Percentiles rank a stretch among this genome's conserved stretches.
Conservation (phyloP, 1,284 basidiomycete genomes). For the Phlebopus sp. region DNA sequence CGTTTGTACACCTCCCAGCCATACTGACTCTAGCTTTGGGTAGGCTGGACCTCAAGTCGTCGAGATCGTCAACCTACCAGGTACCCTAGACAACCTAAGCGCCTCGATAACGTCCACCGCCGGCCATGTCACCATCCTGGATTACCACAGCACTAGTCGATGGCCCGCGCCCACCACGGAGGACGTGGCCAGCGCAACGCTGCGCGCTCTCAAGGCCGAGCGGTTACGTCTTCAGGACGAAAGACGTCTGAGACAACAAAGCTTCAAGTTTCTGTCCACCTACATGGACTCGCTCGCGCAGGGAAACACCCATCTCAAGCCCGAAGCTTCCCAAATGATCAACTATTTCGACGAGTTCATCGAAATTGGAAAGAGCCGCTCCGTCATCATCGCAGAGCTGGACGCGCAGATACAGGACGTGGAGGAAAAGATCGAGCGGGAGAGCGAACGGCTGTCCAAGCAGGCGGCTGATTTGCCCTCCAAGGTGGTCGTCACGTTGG, state of each 20-base stretch:
- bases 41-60: conserved; percentile 18
- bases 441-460: conserved; percentile 10
- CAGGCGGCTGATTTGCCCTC: conserved; percentile 1
- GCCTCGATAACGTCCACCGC: conserved; percentile 15
- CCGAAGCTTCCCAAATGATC: conserved; percentile 15
- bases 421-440: conserved; percentile 10
- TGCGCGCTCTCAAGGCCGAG: conserved; percentile 14
- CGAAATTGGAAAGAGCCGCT: conserved; percentile 16
- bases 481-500: conserved; percentile 11
- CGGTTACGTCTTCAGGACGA: conserved; percentile 18
- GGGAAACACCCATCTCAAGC: conserved; percentile 9
- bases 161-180: not conserved
- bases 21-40: not conserved
- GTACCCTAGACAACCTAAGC: not conserved
- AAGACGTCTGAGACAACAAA: conserved; percentile 18
- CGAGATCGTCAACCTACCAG: conserved; percentile 20
- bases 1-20: not conserved
- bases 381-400: conserved; percentile 17
- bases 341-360: conserved; percentile 26
- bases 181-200: conserved; percentile 2
- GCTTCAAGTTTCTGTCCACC: conserved; percentile 24
- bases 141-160: conserved; percentile 9
- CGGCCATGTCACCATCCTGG: conserved; percentile 15
- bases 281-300: conserved; percentile 28
- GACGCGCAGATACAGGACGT: conserved; percentile 18